These are phyloP conservation scores for Aspergillus thermomutatus DNA, from an alignment of 2,329 filamentous ascomycete genomes.

Conservation along the genomic window DNA sequence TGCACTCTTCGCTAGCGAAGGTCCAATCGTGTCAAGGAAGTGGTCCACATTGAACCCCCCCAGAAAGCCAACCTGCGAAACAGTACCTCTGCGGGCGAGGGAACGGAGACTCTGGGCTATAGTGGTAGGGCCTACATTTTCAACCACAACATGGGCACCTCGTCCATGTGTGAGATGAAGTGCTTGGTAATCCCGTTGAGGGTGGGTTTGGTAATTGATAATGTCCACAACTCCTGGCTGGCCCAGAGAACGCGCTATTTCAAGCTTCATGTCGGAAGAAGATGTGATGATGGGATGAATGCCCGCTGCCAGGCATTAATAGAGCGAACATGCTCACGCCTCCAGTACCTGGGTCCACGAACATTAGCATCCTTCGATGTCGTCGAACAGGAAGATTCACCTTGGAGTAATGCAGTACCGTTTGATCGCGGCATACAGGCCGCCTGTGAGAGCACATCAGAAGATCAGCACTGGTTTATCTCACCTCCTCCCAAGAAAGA, in stretches of 20 bases:
- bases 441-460: no score
- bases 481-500: no score
- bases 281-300: constrained; percentile 9
- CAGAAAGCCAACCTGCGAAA: constrained; percentile 1
- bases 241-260: not conserved
- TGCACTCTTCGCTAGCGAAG: not conserved
- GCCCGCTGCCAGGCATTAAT: constrained; percentile 2
- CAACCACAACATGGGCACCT: constrained; percentile 10
- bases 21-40: not conserved
- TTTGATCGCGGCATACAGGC: no score
- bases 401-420: no score
- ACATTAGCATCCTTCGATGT: no score
- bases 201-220: constrained; percentile 8
- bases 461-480: no score
- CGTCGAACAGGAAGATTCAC: no score
- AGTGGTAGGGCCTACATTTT: constrained; percentile 5
- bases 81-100: constrained; percentile 1
- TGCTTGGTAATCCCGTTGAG: constrained; percentile 3
- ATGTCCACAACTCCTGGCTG: not conserved
- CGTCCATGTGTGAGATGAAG: constrained; percentile 3
- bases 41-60: not conserved
- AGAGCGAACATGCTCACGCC: no score
- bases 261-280: constrained; percentile 8
- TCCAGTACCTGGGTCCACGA: no score
- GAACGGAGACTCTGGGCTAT: constrained; percentile 1